Conservation (phyloP, 345 rosid genomes). For the Populus nigra region DNA sequence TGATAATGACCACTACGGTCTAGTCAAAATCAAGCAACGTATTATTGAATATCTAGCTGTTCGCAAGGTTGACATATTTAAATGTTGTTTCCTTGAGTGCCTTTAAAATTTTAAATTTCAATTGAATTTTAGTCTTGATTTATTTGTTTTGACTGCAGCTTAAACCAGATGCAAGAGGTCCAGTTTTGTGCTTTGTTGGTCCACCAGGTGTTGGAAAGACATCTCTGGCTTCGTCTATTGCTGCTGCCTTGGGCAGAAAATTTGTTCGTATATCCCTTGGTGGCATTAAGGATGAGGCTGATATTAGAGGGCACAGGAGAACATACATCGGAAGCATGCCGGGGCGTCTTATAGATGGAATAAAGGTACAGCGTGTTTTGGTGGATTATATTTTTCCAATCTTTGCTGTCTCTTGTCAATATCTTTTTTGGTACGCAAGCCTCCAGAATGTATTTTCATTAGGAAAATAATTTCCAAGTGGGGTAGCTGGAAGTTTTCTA, state of each 20-base stretch:
- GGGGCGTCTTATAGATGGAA: constrained; percentile 94
- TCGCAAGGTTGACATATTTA: constrained; percentile 66
- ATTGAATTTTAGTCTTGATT: constrained; percentile 24
- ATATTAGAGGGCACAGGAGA: constrained; percentile 97
- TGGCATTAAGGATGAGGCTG: constrained; percentile 99
- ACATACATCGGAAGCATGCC: constrained; percentile 99
- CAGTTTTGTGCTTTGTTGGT: constrained; percentile 95
- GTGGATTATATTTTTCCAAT: not conserved
- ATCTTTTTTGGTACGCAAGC: not conserved
- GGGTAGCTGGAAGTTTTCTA: not conserved
- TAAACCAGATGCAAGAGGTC: constrained; percentile 99
- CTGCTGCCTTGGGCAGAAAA: constrained; percentile 91
- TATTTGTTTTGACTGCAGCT: constrained; percentile 57
- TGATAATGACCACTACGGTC: constrained; percentile 91
- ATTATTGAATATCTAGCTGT: constrained; percentile 98
- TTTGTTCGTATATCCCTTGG: constrained; percentile 94
- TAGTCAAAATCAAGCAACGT: constrained; percentile 89
- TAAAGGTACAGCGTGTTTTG: constrained; percentile 54
- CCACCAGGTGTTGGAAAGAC: constrained; percentile 99
- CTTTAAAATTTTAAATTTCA: constrained; percentile 9
- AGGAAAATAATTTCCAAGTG: not conserved
- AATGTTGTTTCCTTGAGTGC: constrained; percentile 11
- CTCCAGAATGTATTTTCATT: not conserved
- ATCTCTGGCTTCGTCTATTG: constrained; percentile 93
- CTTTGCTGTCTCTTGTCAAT: not conserved